Evolutionary conservation across 139 green algal genomes (phyloP), one percentile per base, ranked within the genome.

Genomic region (Penium margaritaceum): DNA sequence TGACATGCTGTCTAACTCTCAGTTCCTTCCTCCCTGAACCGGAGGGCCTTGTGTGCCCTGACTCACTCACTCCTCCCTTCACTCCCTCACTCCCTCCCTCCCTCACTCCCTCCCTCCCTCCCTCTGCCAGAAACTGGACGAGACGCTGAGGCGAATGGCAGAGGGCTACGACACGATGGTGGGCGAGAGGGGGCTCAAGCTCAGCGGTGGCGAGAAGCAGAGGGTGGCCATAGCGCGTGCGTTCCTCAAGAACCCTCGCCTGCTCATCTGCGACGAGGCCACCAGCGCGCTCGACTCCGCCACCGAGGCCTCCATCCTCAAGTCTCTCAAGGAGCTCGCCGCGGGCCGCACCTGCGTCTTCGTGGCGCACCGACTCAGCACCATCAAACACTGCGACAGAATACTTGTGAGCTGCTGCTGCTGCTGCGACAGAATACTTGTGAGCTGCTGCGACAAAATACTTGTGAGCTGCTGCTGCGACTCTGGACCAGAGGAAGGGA

Each of bases 181-280:
- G 33, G 92, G 92, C 0, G 92, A 96, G 86, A 77, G 92, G 3
- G 92, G 92, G 0, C 83, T 96, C 57, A 81, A 81, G 82, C 87
- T 97, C 0, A 90, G 80, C 33, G 92, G 92, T 1, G 92, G 92
- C 4, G 92, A 97, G 84, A 96, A 96, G 87, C 92, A 97, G 87
- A 86, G 92, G 1, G 89, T 97, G 15, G 92, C 92, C 46, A 97
- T 97, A 33, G 92, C 92, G 0, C 69, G 89, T 17, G 89, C 89
- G 5, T 91, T 93, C 55, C 81, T 94, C 6, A 83, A 81, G 65
- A 61, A 75, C 2, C 91, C 91, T 0, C 82, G 88, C 9, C 80
- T 96, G 66, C 84, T 96, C 36, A 87, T 96, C 0, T 96, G 91
- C 67, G 91, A 96, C 70, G 90, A 91, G 79, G 90, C 91, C 32